A percentile compares a stretch with the other conserved stretches of the same genome.
These are phyloP conservation scores for Rhizopus stolonifer DNA, from an alignment of 371 early-diverging fungal genomes.

Conservation along the genomic window DNA sequence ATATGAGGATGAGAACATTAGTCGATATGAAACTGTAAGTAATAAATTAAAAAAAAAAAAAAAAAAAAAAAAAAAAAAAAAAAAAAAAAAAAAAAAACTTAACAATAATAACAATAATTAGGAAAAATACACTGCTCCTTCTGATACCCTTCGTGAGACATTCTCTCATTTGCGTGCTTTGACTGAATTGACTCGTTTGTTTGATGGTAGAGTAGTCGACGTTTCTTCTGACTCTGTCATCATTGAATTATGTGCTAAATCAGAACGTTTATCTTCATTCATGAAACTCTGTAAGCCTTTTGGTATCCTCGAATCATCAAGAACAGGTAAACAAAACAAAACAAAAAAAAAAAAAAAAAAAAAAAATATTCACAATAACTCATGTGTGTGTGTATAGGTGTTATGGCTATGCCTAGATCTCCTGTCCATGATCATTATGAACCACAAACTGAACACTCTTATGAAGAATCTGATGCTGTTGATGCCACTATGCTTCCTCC, in stretches of 20 bases:
- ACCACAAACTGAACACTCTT: slow-evolving; percentile 50
- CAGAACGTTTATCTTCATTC: slow-evolving; percentile 85
- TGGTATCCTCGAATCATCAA: slow-evolving; percentile 91
- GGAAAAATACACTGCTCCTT: slow-evolving; percentile 26
- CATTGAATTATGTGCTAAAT: slow-evolving; percentile 87
- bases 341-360: background rate
- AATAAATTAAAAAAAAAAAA: too few species aligned
- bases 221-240: slow-evolving; percentile 80
- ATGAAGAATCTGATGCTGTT: slow-evolving; percentile 59
- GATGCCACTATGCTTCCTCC: slow-evolving; percentile 92
- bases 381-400: slow-evolving; percentile 41
- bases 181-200: slow-evolving; percentile 79
- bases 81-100: too few species aligned
- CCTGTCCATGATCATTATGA: slow-evolving; percentile 74
- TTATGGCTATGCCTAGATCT: slow-evolving; percentile 94
- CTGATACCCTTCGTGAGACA: slow-evolving; percentile 62
- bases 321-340: slow-evolving; percentile 65
- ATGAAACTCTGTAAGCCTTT: slow-evolving; percentile 90
- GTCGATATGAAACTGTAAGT: slow-evolving; percentile 15
- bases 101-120: background rate
- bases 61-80: too few species aligned
- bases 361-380: background rate
- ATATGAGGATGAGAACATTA: slow-evolving; percentile 49
- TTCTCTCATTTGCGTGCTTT: slow-evolving; percentile 82
- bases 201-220: slow-evolving; percentile 87